phyloP scores from a whole-genome alignment of 345 rosid genomes.

The Fremontodendron californicum region DNA sequence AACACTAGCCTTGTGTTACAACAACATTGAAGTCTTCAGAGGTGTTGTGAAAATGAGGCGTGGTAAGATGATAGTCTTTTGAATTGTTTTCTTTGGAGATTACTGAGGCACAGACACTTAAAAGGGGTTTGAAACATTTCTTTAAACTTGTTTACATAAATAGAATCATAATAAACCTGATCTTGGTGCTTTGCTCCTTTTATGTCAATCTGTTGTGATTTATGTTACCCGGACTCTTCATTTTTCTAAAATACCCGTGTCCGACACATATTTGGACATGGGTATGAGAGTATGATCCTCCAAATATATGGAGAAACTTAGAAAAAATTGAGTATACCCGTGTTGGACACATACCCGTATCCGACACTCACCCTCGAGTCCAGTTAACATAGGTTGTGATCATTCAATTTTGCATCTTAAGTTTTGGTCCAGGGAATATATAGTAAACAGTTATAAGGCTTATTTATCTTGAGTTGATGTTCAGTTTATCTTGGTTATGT shows the following conservation, averaged over 20 bases:
- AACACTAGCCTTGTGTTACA: constrained; percentile 85
- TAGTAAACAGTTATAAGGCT: background rate
- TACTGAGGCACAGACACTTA: background rate
- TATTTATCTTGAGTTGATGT: background rate
- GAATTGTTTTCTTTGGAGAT: background rate
- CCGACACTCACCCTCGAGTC: no score
- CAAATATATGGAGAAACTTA: no score
- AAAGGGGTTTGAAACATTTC: background rate
- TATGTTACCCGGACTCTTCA: no score
- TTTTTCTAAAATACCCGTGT: no score
- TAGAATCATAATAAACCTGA: background rate
- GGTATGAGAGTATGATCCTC: no score
- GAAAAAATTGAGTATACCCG: no score
- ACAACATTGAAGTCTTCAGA: constrained; percentile 87
- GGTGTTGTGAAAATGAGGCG: constrained; percentile 97
- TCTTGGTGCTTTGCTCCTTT: background rate
- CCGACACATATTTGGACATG: no score
- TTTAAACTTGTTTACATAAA: background rate
- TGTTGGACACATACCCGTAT: no score
- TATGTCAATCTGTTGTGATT: background rate
- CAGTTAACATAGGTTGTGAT: background rate
- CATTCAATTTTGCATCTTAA: background rate
- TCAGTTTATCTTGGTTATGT: background rate
- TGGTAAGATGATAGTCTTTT: constrained; percentile 47
- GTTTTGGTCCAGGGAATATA: background rate